Evolutionary conservation across 768 basidiomycete genomes (phyloP).

Genomic region (Pilatotrama ljubarskyi): DNA sequence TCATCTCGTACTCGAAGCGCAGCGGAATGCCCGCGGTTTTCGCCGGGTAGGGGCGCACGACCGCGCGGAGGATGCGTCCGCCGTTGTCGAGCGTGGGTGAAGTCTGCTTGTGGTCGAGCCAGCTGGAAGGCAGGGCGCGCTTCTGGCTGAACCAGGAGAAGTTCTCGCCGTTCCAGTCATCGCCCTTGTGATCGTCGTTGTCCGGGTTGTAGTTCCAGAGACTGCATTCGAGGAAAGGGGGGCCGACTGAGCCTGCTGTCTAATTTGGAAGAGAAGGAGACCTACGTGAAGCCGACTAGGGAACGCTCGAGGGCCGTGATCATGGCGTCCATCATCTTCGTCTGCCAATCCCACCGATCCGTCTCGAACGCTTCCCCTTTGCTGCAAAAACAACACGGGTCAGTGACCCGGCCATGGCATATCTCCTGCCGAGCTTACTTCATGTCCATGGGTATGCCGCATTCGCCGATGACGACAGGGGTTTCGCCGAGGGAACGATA

Average conservation of each 20-base stretch:
- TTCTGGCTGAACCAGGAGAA: slow-evolving; percentile 88
- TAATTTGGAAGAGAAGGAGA: slow-evolving; percentile 24
- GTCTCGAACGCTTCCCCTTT: slow-evolving; percentile 67
- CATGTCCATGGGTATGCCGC: slow-evolving; percentile 96
- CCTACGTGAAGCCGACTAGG: slow-evolving; percentile 84
- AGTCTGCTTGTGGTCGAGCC: slow-evolving; percentile 59
- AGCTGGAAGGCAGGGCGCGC: slow-evolving; percentile 55
- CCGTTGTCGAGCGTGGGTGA: slow-evolving; percentile 81
- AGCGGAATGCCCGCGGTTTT: slow-evolving; percentile 87
- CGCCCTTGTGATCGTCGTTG: slow-evolving; percentile 77
- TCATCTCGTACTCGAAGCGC: slow-evolving; percentile 75
- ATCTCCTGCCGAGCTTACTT: slow-evolving; percentile 57
- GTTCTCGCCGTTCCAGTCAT: slow-evolving; percentile 96
- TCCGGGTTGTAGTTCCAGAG: slow-evolving; percentile 94
- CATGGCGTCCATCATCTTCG: slow-evolving; percentile 93
- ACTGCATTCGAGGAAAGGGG: slow-evolving; percentile 40
- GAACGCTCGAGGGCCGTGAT: slow-evolving; percentile 77
- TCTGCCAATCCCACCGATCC: slow-evolving; percentile 80
- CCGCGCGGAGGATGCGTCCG: slow-evolving; percentile 67
- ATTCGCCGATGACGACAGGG: slow-evolving; percentile 89
- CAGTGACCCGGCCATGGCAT: neutral
- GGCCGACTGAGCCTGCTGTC: no score
- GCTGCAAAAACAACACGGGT: slow-evolving; percentile 38
- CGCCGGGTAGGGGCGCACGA: slow-evolving; percentile 90
- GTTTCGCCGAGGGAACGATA: slow-evolving; percentile 73